Evolutionary conservation across 768 basidiomycete species (phyloP).

Genomic region (Brasilioporus rufonigricans): DNA sequence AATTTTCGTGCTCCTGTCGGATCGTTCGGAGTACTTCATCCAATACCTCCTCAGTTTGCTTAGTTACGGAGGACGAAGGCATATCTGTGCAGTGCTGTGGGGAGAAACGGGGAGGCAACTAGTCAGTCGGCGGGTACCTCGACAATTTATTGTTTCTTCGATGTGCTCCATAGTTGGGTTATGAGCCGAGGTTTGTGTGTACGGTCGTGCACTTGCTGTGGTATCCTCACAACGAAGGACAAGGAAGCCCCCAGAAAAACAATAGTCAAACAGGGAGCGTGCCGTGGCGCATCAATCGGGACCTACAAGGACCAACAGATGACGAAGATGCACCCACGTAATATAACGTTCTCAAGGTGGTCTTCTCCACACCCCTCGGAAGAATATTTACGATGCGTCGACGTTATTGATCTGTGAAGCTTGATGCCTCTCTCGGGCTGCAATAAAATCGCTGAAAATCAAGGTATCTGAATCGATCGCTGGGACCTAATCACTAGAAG

Average conservation of each 20-base stretch:
- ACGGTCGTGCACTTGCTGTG: slow-evolving; percentile 3
- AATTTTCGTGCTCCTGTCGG: neutral
- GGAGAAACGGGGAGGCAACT: too few species aligned
- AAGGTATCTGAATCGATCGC: too few species aligned
- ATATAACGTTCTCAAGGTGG: too few species aligned
- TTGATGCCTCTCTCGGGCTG: too few species aligned
- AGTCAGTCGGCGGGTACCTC: too few species aligned
- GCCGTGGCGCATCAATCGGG: neutral
- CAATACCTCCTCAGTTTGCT: neutral
- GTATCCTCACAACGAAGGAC: slow-evolving; percentile 13
- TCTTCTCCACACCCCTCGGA: too few species aligned
- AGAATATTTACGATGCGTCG: too few species aligned
- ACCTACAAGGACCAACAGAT: neutral
- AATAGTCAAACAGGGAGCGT: slow-evolving; percentile 5
- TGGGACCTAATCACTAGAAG: too few species aligned
- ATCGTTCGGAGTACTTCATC: neutral
- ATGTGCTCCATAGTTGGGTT: neutral
- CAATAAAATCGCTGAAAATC: too few species aligned
- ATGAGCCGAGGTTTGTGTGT: neutral
- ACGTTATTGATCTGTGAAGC: too few species aligned
- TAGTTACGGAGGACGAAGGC: neutral
- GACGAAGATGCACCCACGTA: too few species aligned
- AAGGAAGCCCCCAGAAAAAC: slow-evolving; percentile 9
- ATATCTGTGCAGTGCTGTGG: neutral
- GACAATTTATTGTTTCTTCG: slow-evolving; percentile 14